These are phyloP conservation scores for Nakazawaea holstii DNA, from an alignment of 805 yeast genomes.

Conservation along the genomic window DNA sequence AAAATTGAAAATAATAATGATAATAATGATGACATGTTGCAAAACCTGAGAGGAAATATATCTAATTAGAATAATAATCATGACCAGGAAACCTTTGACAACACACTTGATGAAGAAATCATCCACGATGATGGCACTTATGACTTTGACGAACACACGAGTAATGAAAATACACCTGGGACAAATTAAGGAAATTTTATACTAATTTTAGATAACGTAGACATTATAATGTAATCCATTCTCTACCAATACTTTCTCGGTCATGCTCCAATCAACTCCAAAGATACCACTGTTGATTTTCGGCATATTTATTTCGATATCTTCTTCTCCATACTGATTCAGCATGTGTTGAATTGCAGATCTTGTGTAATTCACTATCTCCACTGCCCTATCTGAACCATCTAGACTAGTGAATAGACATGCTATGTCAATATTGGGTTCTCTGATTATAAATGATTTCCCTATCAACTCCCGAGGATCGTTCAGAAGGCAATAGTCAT, in stretches of 20 bases:
- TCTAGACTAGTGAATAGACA: constrained; percentile 70
- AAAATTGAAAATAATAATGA: not conserved
- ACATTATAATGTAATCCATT: constrained; percentile 35
- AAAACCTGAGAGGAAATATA: too few species aligned
- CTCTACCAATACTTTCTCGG: constrained; percentile 46
- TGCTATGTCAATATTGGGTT: constrained; percentile 35
- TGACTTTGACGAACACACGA: constrained; percentile 8
- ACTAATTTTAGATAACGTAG: constrained; percentile 30
- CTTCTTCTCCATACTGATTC: constrained; percentile 26
- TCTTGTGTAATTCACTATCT: constrained; percentile 47
- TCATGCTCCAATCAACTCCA: constrained; percentile 70
- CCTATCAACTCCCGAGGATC: constrained; percentile 36
- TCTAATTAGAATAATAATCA: too few species aligned
- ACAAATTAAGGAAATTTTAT: too few species aligned
- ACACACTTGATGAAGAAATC: constrained; percentile 3
- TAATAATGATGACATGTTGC: not conserved
- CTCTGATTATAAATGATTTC: constrained; percentile 41
- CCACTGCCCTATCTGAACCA: constrained; percentile 40
- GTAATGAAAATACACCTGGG: constrained; percentile 12
- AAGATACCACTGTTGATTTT: constrained; percentile 78
- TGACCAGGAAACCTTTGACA: not conserved
- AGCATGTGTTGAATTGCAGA: constrained; percentile 42
- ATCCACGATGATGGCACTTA: constrained; percentile 6
- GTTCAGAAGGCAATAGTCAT: constrained; percentile 31
- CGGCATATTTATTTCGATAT: constrained; percentile 52